Evolutionary conservation across 768 basidiomycete species (phyloP), one percentile per base, ranked within the genome.

Genomic region (Suillus decipiens): DNA sequence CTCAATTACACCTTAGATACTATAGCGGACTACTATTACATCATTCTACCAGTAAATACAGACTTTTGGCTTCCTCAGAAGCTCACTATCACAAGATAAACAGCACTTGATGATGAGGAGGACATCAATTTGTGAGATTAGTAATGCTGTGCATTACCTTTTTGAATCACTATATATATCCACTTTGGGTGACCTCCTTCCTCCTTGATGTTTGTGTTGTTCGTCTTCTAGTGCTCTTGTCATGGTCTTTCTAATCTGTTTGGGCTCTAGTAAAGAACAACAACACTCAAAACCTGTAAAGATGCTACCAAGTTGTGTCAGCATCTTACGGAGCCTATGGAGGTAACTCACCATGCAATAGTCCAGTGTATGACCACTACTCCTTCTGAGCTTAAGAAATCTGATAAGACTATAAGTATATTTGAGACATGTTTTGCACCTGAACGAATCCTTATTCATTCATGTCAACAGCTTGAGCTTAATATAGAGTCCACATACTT

Each of bases 301-400:
- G 96, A 99, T 71, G 93, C 97, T 19, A 82, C 98, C 33, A 95
- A 99, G 73, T 78, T 99, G 19, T 88, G 92, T 55, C 95, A 96
- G 72, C 83, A 86, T 19, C 80, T 99, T 75, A 91, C 93, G 0
- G 87, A 90, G 59, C 72, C 86, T 11, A 98, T 99, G 97, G 74
- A 82, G 19, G 90, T 94, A 48, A 96, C 98, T 50, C 97, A 99
- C 71, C 84, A 87, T 57, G 91, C 90, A 5, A 91, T 99, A 63
- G 86, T 97, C 17, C 92, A 96, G 67, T 99, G 97, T 71, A 97
- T 99, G 91, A 90, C 85, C 24, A 85, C 84, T 3, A 99, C 96
- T 2, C 79, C 99, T 7, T 84, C 88, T 0, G 97, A 99, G 75
- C 79, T 99, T 42, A 95, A 94, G 73, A 85, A 93, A 39, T 92